Evolutionary conservation across 768 basidiomycete species (phyloP).

Genomic region (Phlegmacium glaucopus): DNA sequence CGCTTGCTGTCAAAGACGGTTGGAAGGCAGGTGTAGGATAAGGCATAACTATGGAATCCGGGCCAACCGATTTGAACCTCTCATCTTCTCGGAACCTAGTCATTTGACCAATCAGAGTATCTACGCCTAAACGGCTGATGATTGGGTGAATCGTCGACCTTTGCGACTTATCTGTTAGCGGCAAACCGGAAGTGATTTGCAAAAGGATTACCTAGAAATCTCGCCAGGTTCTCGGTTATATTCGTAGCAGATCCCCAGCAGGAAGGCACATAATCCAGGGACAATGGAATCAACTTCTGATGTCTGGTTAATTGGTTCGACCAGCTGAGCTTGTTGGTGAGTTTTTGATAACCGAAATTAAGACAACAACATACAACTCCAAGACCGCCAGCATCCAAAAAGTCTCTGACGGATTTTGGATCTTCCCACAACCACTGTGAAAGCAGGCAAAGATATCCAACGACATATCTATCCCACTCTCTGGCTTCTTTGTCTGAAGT

Average conservation of each 20-base stretch:
- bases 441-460: conserved; percentile 80
- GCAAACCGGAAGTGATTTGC: background rate
- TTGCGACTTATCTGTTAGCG: background rate
- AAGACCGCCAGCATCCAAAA: conserved; percentile 86
- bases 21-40: conserved; percentile 38
- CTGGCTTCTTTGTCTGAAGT: conserved; percentile 67
- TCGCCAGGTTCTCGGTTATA: conserved; percentile 95
- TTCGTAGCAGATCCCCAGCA: conserved; percentile 93
- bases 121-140: conserved; percentile 84
- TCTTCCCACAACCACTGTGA: conserved; percentile 98
- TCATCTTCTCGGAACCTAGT: conserved; percentile 87
- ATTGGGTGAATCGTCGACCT: conserved; percentile 89
- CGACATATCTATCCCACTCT: conserved; percentile 90
- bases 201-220: conserved; percentile 71
- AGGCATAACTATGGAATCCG: conserved; percentile 72
- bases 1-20: conserved; percentile 33
- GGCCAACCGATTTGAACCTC: conserved; percentile 85
- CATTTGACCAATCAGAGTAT: conserved; percentile 85
- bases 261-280: conserved; percentile 86
- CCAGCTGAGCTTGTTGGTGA: conserved; percentile 51
- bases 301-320: conserved; percentile 91
- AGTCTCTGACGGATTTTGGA: conserved; percentile 80
- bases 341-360: background rate
- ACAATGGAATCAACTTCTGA: conserved; percentile 83
- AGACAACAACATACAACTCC: conserved; percentile 65